These are phyloP conservation scores for Rhodotorula sp. DNA, from an alignment of 1,284 basidiomycete genomes.

Conservation along the genomic window DNA sequence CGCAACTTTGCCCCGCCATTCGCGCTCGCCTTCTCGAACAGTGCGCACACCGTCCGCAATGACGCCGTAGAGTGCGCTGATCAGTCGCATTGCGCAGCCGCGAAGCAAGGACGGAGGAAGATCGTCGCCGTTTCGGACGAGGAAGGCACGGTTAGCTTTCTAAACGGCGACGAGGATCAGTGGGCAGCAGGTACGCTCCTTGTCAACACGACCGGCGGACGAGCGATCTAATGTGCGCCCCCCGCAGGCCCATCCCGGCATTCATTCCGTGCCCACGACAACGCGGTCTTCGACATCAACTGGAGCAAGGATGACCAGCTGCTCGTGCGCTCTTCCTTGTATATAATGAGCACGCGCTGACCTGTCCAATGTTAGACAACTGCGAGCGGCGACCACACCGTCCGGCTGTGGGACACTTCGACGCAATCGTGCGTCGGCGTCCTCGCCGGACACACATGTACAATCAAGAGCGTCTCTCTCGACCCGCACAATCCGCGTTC, in stretches of 20 bases:
- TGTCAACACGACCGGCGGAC: background rate
- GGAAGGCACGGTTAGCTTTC: conserved; percentile 43
- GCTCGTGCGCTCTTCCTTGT: conserved; percentile 26
- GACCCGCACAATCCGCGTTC: conserved; percentile 43
- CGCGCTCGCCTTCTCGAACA: conserved; percentile 40
- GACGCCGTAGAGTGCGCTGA: too few species aligned
- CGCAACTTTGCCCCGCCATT: conserved; percentile 44
- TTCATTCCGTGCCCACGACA: conserved; percentile 43
- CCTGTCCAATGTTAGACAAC: conserved; percentile 38
- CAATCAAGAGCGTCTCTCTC: conserved; percentile 44
- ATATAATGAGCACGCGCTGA: too few species aligned
- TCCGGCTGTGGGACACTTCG: conserved; percentile 39
- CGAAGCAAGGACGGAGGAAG: conserved; percentile 42
- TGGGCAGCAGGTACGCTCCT: conserved; percentile 25
- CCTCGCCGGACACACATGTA: conserved; percentile 43
- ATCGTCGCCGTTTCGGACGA: conserved; percentile 40
- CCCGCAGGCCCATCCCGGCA: conserved; percentile 22
- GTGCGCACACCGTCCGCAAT: conserved; percentile 31
- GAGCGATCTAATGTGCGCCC: background rate
- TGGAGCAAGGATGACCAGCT: conserved; percentile 43
- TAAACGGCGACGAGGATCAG: conserved; percentile 31
- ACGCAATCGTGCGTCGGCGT: conserved; percentile 28
- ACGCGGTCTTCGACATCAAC: conserved; percentile 46
- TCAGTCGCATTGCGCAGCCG: conserved; percentile 4
- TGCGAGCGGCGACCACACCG: conserved; percentile 46